Conservation (phyloP, 345 rosid species). For the Eucalyptus camaldulensis region DNA sequence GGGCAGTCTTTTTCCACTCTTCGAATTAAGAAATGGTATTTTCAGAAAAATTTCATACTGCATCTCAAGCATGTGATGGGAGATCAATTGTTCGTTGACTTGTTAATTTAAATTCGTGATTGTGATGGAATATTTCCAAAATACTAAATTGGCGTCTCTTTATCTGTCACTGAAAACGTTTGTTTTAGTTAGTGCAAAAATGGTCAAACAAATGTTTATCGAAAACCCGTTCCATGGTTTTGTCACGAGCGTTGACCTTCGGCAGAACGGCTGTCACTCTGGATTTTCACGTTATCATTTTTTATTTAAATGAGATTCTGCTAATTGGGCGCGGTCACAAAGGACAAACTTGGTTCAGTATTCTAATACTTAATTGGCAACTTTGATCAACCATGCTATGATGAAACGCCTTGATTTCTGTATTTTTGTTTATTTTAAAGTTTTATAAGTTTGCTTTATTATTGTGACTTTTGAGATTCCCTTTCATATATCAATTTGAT, state of each 20-base stretch:
- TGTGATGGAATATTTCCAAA: neutral
- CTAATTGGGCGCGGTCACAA: neutral
- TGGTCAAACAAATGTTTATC: neutral
- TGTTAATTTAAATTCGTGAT: neutral
- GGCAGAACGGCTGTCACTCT: neutral
- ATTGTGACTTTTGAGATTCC: too few species aligned
- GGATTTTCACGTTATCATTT: neutral
- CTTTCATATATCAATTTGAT: too few species aligned
- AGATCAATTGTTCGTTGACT: neutral
- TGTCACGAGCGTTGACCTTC: neutral
- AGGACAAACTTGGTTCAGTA: neutral
- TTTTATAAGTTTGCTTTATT: too few species aligned
- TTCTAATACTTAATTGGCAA: too few species aligned
- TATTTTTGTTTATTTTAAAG: too few species aligned
- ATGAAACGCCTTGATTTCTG: too few species aligned
- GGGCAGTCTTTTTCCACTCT: neutral
- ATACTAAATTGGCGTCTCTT: neutral
- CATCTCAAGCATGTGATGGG: neutral
- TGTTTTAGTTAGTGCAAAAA: neutral
- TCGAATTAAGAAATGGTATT: neutral
- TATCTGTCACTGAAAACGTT: neutral
- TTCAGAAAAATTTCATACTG: neutral
- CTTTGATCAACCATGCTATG: fast-evolving
- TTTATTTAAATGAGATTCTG: neutral
- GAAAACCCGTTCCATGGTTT: neutral